phyloP scores from a whole-genome alignment of 208 protist species.

The Angomonas ambiguus region DNA sequence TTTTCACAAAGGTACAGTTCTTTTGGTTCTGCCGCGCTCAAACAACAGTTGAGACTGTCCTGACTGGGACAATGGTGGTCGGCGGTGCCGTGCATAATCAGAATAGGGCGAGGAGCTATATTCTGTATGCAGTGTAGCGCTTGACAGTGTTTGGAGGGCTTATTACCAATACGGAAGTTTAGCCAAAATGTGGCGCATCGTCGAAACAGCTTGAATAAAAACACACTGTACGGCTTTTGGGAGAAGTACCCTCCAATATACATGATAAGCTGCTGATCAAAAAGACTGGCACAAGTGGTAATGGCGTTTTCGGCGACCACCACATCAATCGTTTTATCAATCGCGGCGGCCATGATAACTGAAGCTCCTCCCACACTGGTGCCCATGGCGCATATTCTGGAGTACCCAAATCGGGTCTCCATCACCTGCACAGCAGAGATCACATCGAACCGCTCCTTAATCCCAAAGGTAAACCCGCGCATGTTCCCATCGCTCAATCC shows the following conservation, averaged over 20 bases:
- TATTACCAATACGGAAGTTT: slow-evolving; percentile 85
- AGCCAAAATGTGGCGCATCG: slow-evolving; percentile 66
- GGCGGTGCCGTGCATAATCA: slow-evolving; percentile 88
- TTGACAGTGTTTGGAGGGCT: slow-evolving; percentile 78
- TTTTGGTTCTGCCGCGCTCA: slow-evolving; percentile 79
- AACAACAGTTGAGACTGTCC: slow-evolving; percentile 82
- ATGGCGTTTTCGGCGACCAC: slow-evolving; percentile 90
- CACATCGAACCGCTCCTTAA: slow-evolving; percentile 88
- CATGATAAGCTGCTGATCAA: slow-evolving; percentile 74
- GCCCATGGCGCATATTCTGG: slow-evolving; percentile 78
- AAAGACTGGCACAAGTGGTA: slow-evolving; percentile 70
- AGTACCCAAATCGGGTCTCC: slow-evolving; percentile 57
- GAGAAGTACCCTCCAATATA: slow-evolving; percentile 75
- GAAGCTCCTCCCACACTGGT: slow-evolving; percentile 87
- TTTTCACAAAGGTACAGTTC: slow-evolving; percentile 81
- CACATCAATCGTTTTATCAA: slow-evolving; percentile 78
- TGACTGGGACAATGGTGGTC: slow-evolving; percentile 82
- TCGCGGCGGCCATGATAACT: slow-evolving; percentile 86
- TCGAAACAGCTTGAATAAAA: slow-evolving; percentile 68
- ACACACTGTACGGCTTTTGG: slow-evolving; percentile 38
- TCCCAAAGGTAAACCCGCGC: slow-evolving; percentile 86
- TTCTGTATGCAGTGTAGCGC: slow-evolving; percentile 76
- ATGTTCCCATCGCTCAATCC: slow-evolving; percentile 80
- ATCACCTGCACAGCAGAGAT: slow-evolving; percentile 72
- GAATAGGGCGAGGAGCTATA: slow-evolving; percentile 70